Evolutionary conservation across 83 land plant genomes (phyloP), one percentile per base, ranked within the genome.

Genomic region (Isoetes engelmannii): DNA sequence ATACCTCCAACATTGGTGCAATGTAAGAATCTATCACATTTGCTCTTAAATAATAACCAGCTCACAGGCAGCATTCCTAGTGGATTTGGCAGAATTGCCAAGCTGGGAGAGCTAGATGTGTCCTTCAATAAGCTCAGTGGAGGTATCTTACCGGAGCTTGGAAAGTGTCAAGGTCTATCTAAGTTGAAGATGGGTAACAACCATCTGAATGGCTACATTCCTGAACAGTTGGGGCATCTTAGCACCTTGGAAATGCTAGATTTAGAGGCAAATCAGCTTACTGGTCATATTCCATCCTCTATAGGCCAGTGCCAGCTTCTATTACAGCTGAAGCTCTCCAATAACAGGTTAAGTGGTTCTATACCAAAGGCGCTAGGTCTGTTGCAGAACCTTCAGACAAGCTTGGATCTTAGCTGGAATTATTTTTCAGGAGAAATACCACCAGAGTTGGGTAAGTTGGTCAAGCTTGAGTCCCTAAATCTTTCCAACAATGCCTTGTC

Each of bases 41-140:
- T 89, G 57, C 75, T 75, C 62, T 79, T 89, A 5, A 79, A 81
- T 13, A 77, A 82, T 45, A 89, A 89, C 77, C 41, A 5, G 13
- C 57, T 89, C 53, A 70, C 57, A 12, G 94, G 88, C 13, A 17
- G 68, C 5, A 77, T 89, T 10, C 94, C 90, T 6, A 17, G 57
- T 5, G 45, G 58, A 12, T 63, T 89, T 5, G 88, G 84, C 17
- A 60, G 60, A 8, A 74, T 86, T 5, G 5, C 71, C 6, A 58
- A 70, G 4, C 68, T 89, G 5, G 73, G 78, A 44, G 85, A 83
- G 72, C 53, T 89, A 67, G 84, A 84, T 63, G 48, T 89, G 79
- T 87, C 84, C 5, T 81, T 84, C 7, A 89, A 89, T 57, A 41
- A 43, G 18, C 72, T 88, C 47, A 63, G 71, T 12, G 92, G 92